Conservation (phyloP, 2,329 filamentous ascomycete genomes). For the Diaporthe caulivora region DNA sequence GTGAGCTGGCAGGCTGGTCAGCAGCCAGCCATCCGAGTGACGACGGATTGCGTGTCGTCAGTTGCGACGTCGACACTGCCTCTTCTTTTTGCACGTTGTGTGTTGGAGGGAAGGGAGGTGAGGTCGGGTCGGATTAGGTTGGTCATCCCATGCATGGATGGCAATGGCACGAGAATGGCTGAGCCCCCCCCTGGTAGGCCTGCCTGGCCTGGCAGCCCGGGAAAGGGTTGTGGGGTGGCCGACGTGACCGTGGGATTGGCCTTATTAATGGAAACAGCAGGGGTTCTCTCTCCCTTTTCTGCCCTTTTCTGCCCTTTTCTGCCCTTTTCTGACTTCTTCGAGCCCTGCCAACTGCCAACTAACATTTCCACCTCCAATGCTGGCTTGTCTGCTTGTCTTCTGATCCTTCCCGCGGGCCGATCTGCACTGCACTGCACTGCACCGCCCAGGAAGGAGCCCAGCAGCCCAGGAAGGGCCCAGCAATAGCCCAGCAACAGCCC, state of each 20-base stretch:
- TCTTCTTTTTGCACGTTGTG: too few relatives aligned
- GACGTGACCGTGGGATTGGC: background rate
- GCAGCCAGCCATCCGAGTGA: background rate
- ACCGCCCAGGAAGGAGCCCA: background rate
- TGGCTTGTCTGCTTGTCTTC: background rate
- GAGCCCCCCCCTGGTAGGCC: constrained; percentile 5
- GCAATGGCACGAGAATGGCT: constrained; percentile 12
- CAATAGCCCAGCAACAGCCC: background rate
- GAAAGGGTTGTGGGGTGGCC: constrained; percentile 17
- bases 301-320: too few relatives aligned
- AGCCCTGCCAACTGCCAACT: too few relatives aligned
- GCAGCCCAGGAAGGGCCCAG: background rate
- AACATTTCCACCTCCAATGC: background rate
- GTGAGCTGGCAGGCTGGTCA: too few relatives aligned
- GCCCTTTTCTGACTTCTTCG: background rate
- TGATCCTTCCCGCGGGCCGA: constrained; percentile 2
- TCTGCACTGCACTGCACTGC: constrained; percentile 29
- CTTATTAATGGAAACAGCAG: constrained; percentile 2
- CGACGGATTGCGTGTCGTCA: constrained; percentile 12
- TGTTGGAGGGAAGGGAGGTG: background rate
- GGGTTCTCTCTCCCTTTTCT: background rate
- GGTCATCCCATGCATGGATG: constrained; percentile 2
- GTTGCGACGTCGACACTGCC: background rate
- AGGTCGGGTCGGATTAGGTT: too few relatives aligned
- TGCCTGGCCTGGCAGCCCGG: background rate